Base-by-base conservation (phyloP, 345 rosid species). In the Draba incana region DNA sequence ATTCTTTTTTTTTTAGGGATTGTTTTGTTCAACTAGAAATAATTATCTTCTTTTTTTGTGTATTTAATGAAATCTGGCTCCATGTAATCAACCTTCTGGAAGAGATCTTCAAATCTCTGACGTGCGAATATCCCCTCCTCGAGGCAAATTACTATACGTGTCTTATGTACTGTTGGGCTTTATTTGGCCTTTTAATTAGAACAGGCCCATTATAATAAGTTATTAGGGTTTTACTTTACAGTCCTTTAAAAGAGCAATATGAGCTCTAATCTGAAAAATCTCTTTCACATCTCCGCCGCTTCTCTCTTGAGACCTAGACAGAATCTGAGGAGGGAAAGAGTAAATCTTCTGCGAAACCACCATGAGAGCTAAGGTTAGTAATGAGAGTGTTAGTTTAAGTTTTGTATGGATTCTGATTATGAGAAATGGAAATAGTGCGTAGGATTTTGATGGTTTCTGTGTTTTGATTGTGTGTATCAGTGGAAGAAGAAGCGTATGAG, bases 401-500 rank as follows among this genome's bases (percentile, higher is more conserved):
- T 62, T 8, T 41, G 39, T 35, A 3, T 24, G 23, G 47, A 37
- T 35, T 57, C 1, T 20, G 14, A n/a, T 13, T 25, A 0, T 30
- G 46, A 30, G 57, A 1, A 12, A 25, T 45, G 2, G 11, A n/a
- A 71, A 15, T 49, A 48, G 9, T 15, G 10, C 4, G 6, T 64
- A 35, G 47, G 8, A 31, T 57, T 3, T 59, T 66, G 3, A 66
- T 24, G 15, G 9, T 58, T 10, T 31, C 0, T 50, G n/a, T 54
- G 35, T 49, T 35, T 55, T 33, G 39, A 0, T 56, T 66, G 42
- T 20, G 20, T 20, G 20, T 41, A 28, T 24, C 81, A 92, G 98
- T 92, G 98, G 96, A 92, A 92, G 98, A 92, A 92, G 96, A 92
- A 89, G 98, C 96, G 96, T 55, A 92, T 92, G 98, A 92, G 96